Evolutionary conservation across 345 rosid genomes (phyloP).

Genomic region (Rhodamnia rubescens): DNA sequence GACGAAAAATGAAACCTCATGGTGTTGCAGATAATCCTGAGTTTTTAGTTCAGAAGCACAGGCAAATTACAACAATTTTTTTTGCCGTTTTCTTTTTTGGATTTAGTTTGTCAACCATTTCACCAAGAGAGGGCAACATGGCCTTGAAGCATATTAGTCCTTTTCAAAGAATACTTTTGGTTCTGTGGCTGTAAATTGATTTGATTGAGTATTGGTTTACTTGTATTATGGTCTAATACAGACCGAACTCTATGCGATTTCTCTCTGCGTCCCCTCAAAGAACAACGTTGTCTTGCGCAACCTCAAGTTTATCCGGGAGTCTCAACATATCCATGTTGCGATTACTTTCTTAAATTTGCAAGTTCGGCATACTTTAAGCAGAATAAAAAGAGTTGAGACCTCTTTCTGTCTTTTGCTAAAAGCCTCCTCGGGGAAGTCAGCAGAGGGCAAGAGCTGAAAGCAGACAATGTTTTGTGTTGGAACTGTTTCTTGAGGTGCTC

Average conservation of each 20-base stretch:
- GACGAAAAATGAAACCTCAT: neutral
- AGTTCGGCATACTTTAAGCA: neutral
- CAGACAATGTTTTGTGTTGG: neutral
- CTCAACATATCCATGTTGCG: neutral
- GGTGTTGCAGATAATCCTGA: neutral
- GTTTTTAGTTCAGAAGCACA: neutral
- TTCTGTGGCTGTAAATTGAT: neutral
- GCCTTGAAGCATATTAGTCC: neutral
- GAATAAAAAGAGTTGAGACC: neutral
- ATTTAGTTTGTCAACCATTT: neutral
- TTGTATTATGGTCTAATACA: neutral
- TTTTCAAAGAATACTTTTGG: neutral
- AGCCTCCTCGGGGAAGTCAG: neutral
- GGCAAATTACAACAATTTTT: neutral
- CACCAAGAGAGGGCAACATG: neutral
- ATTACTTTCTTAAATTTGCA: neutral
- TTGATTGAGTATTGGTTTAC: neutral
- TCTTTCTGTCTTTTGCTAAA: neutral
- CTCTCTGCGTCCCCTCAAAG: neutral
- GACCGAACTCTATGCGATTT: neutral
- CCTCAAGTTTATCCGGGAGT: neutral
- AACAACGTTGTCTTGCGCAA: neutral
- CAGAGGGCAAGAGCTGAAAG: neutral
- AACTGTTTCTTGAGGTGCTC: neutral
- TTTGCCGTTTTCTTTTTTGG: neutral